Evolutionary conservation across 2,329 filamentous ascomycete genomes (phyloP).

Genomic region (Monilinia fructigena): DNA sequence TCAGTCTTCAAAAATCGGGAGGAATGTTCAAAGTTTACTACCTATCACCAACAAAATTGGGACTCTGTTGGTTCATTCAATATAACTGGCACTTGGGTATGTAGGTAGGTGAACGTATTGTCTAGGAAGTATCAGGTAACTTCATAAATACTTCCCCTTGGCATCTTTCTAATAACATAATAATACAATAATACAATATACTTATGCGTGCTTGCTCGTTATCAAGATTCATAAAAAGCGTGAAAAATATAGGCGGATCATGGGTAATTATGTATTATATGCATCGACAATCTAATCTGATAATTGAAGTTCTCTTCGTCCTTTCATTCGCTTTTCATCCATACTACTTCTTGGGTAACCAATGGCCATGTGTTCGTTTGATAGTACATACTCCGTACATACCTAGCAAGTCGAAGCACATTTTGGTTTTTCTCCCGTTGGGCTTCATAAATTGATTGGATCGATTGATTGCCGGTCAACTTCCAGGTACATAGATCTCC

Average conservation of each 20-base stretch:
- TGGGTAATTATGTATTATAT: background rate
- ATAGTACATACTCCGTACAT: no score
- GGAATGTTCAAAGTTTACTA: no score
- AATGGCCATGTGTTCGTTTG: no score
- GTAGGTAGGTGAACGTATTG: no score
- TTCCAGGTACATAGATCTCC: background rate
- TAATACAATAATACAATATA: no score
- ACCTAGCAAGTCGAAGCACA: background rate
- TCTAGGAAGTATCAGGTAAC: no score
- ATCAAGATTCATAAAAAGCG: conserved; percentile 1
- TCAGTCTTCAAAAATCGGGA: background rate
- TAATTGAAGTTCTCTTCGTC: background rate
- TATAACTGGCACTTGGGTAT: no score
- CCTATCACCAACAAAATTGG: no score
- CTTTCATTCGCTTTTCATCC: background rate
- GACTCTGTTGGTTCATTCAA: no score
- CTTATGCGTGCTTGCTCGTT: background rate
- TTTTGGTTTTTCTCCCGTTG: background rate
- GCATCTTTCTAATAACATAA: no score
- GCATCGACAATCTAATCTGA: conserved; percentile 11
- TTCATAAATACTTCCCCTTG: background rate
- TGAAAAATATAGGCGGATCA: background rate
- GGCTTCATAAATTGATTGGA: background rate
- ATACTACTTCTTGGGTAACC: background rate
- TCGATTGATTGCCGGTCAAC: no score